These are phyloP conservation scores for Dendrocalamus sinicus DNA, from an alignment of 176 grass and related monocot species.

Conservation along the genomic window DNA sequence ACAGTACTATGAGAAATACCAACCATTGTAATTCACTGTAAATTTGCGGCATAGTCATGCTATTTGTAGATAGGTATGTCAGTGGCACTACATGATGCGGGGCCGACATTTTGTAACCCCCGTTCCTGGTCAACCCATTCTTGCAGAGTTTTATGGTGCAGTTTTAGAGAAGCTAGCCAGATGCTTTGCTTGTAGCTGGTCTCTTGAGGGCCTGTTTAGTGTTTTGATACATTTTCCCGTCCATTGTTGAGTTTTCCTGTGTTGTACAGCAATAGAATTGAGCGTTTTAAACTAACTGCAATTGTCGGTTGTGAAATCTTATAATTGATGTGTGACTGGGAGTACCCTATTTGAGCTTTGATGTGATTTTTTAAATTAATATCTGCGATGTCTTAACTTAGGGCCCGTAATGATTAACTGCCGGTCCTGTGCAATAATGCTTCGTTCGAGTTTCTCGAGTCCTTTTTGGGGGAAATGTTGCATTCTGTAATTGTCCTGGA, in stretches of 20 bases:
- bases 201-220: conserved; percentile 43
- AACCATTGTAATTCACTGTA: conserved; percentile 79
- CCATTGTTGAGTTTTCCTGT: conserved; percentile 32
- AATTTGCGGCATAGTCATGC: conserved; percentile 62
- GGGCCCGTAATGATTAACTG: neutral
- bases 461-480: neutral
- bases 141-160: conserved; percentile 43
- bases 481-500: neutral
- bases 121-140: conserved; percentile 38
- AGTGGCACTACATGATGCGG: conserved; percentile 35
- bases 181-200: conserved; percentile 45
- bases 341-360: neutral
- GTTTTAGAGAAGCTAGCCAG: conserved; percentile 44
- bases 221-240: conserved; percentile 35
- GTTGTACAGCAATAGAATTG: conserved; percentile 52
- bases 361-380: neutral
- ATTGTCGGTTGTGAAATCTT: conserved; percentile 8
- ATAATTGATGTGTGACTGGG: neutral
- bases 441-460: neutral
- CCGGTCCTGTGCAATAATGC: neutral
- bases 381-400: neutral
- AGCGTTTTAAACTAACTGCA: conserved; percentile 16
- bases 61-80: conserved; percentile 67
- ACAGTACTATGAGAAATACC: conserved; percentile 40
- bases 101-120: conserved; percentile 56